Base-by-base conservation (phyloP, 805 yeast species). In the Starmerella floricola region DNA sequence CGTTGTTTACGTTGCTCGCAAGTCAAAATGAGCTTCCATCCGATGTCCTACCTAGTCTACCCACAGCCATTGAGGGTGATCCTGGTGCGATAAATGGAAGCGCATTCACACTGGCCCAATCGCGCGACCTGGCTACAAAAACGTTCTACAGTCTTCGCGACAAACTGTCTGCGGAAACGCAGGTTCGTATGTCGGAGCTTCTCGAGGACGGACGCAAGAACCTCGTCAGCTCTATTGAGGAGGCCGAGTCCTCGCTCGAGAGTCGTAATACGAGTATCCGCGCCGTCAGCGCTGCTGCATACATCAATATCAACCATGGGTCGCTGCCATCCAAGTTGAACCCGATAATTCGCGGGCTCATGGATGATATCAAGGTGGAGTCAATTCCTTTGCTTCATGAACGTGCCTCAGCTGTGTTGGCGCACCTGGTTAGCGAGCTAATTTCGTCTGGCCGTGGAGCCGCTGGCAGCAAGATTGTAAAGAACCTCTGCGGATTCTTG, bases 11-110 rank as follows among this genome's bases (percentile, higher is more conserved):
- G 41, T 76, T 85, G 1, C 83, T 91, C 60, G 73, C 77, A 31
- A 85, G 79, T 38, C 73, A 69, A 26, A 95, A 88, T 4, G 80
- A 79, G 59, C 60, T 88, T 17, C 69, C 88, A 1, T 72, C 75
- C 11, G 66, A 72, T 17, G 79, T 78, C 56, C 59, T 85, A 4
- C 96, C 96, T 0, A 81, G 77, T 41, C 60, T 91, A 16, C 91
- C 98, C 0, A 78, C 86, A 4, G 76, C 87, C 8, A 95, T 88
- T 3, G 88, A 86, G 60, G 98, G 98, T 28, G 97, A 91, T 57
- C 68, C 76, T 1, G 94, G 83, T 46, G 94, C 96, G 2, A 11
- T 27, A 1, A 96, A 95, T 2, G 85, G 94, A 1, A 86, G 79
- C 53, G 97, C 96, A 0, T 91, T 91, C 62, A 74, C 85, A 13